These are phyloP conservation scores for Tardiomyces digboiensis DNA, from an alignment of 1,139 yeast genomes.

Conservation along the genomic window DNA sequence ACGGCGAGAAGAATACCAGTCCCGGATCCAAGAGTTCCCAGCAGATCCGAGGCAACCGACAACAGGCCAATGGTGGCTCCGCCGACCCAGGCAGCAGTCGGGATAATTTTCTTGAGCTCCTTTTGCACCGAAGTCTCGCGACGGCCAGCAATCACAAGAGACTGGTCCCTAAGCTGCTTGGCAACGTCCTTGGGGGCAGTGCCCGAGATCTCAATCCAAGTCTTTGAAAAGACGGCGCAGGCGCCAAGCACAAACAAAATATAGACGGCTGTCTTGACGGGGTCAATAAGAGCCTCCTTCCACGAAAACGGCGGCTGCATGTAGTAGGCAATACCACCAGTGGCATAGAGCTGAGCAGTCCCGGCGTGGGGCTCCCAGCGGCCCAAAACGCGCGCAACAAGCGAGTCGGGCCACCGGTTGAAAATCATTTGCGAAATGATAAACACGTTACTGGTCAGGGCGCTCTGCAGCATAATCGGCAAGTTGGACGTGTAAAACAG, in stretches of 20 bases:
- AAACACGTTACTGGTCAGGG: constrained; percentile 85
- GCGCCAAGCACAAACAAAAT: constrained; percentile 73
- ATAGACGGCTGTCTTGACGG: constrained; percentile 78
- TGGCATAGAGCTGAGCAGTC: constrained; percentile 76
- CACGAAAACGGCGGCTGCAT: constrained; percentile 89
- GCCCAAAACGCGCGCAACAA: constrained; percentile 72
- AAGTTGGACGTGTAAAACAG: constrained; percentile 94
- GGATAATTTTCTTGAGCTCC: constrained; percentile 89
- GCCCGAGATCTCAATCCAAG: constrained; percentile 97
- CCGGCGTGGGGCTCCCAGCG: constrained; percentile 86
- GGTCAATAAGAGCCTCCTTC: constrained; percentile 79
- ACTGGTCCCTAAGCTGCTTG: constrained; percentile 96
- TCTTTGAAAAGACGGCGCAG: constrained; percentile 93
- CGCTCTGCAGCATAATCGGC: constrained; percentile 96
- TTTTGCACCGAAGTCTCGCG: constrained; percentile 90
- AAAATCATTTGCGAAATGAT: constrained; percentile 88
- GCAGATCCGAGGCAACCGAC: constrained; percentile 86
- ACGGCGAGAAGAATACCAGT: constrained; percentile 93
- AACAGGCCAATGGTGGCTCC: constrained; percentile 97
- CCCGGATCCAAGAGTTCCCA: constrained; percentile 94
- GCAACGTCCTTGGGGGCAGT: constrained; percentile 95
- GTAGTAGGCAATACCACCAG: constrained; percentile 84
- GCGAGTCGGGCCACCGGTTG: constrained; percentile 78
- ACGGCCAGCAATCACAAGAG: constrained; percentile 93
- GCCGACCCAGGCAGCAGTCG: constrained; percentile 97